Evolutionary conservation across 140 eudicot species (phyloP), one percentile per base, ranked within the genome.

Genomic region (Anethum foeniculum): DNA sequence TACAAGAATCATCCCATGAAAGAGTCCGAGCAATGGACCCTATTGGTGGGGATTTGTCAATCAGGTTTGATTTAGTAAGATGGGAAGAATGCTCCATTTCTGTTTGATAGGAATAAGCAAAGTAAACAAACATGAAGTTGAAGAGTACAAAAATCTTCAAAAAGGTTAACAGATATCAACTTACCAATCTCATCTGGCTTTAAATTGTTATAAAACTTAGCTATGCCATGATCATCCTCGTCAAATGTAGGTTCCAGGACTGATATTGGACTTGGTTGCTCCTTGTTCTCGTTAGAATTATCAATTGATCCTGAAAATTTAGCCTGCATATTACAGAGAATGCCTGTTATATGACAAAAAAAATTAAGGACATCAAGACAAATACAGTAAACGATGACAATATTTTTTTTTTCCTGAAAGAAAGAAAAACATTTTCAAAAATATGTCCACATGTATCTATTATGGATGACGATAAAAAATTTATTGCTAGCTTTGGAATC

Each of bases 191-290:
- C 84, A 54, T 83, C 84, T 5, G 84, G 86, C 83, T 80, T 85
- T 71, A 46, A 14, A 43, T 75, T 75, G 11, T 44, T 81, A 71
- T 84, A 89, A 75, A 80, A 82, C 75, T 79, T 44, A 23, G 83
- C 52, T 71, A 87, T 44, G 78, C 80, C 79, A 49, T 65, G 88
- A 32, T 85, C 90, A 65, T 90, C 89, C 80, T 92, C 94, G 77
- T 89, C 98, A 86, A 91, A 95, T 3, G 86, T 85, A 60, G 86
- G 89, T 79, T 95, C 97, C 81, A 95, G 83, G 28, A 93, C 97
- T 10, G 99, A 92, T 69, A 96, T 84, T n/a, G 99, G 99, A 84
- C 98, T 91, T n/a, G 99, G 99, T 82, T 93, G 93, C 77, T 91
- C 97, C 76, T 87, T 97, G 80, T 90, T 91, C 78, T 91, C 97